These are phyloP conservation scores for Magnaporthales sp. DNA, from an alignment of 2,329 filamentous ascomycete genomes.

Conservation along the genomic window DNA sequence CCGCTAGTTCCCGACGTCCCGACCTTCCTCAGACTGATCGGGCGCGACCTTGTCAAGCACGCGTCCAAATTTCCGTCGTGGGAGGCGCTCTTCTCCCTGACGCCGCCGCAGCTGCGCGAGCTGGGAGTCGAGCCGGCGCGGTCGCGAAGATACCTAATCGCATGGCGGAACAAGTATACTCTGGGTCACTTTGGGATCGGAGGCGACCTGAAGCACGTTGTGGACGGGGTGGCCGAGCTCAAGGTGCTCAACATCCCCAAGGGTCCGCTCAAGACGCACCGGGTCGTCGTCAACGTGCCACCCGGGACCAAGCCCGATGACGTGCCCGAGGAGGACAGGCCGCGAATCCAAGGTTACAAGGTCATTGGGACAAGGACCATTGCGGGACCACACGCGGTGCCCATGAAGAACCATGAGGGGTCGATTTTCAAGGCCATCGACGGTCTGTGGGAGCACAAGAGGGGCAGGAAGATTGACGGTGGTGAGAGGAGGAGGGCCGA, in stretches of 20 bases:
- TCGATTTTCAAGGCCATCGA: conserved; percentile 66
- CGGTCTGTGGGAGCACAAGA: conserved; percentile 85
- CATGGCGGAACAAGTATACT: conserved; percentile 80
- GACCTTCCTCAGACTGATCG: conserved; percentile 87
- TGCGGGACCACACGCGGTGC: conserved; percentile 64
- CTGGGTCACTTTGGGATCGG: conserved; percentile 71
- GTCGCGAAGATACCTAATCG: conserved; percentile 71
- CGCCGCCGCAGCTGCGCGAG: conserved; percentile 68
- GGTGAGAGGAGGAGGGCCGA: conserved; percentile 85
- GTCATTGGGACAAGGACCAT: conserved; percentile 60
- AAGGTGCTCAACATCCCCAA: conserved; percentile 31
- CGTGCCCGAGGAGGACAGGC: conserved; percentile 28
- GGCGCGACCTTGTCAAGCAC: conserved; percentile 75
- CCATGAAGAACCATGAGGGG: conserved; percentile 54
- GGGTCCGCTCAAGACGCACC: conserved; percentile 31
- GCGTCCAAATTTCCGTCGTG: conserved; percentile 81
- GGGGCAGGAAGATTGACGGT: conserved; percentile 88
- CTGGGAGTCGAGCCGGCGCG: conserved; percentile 82
- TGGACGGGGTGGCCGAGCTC: conserved; percentile 42
- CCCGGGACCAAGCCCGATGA: conserved; percentile 27
- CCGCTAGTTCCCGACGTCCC: conserved; percentile 77
- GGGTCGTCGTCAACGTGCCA: conserved; percentile 48
- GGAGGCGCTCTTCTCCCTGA: conserved; percentile 81
- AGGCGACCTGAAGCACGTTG: conserved; percentile 69
- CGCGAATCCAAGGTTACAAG: conserved; percentile 54